A percentile compares a stretch with the other conserved stretches of the same genome.
phyloP scores from a whole-genome alignment of 139 green algal species.

The Parachlorella kessleri region DNA sequence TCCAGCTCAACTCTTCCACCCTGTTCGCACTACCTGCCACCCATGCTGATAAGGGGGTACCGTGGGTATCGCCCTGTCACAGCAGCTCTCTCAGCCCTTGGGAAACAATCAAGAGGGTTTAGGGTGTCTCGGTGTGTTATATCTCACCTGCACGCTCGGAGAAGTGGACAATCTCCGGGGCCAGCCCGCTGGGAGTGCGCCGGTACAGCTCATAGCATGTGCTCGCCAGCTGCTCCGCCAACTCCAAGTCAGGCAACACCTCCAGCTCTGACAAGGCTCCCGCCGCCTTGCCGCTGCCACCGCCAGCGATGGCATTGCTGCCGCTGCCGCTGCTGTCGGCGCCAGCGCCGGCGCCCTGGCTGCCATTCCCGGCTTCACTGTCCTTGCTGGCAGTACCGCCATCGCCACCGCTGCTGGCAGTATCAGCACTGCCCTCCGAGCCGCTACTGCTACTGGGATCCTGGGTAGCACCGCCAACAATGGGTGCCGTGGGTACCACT shows the following conservation, averaged over 20 bases:
- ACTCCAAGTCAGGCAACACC: slow-evolving; percentile 49
- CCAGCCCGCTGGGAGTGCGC: slow-evolving; percentile 49
- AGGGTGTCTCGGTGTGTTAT: neutral
- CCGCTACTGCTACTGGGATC: neutral
- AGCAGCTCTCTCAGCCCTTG: too few species aligned
- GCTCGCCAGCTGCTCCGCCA: slow-evolving; percentile 69
- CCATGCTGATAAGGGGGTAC: too few species aligned
- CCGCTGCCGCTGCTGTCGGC: neutral
- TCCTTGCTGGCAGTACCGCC: slow-evolving; percentile 25
- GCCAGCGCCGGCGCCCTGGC: slow-evolving; percentile 19
- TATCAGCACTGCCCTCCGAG: neutral
- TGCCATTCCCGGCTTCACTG: slow-evolving; percentile 31
- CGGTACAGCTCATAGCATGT: slow-evolving; percentile 85
- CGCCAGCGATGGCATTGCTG: neutral
- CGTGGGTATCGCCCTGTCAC: too few species aligned
- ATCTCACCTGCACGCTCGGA: neutral
- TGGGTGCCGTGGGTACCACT: too few species aligned
- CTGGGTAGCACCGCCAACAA: too few species aligned
- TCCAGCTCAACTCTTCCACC: too few species aligned
- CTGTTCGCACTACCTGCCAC: too few species aligned
- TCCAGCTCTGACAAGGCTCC: neutral
- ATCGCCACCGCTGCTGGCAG: too few species aligned
- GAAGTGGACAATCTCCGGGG: slow-evolving; percentile 71
- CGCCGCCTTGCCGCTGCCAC: neutral
- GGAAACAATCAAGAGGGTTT: too few species aligned